Conservation (phyloP, 176 grass and related monocot species). For the Urochloa ruziziensis region DNA sequence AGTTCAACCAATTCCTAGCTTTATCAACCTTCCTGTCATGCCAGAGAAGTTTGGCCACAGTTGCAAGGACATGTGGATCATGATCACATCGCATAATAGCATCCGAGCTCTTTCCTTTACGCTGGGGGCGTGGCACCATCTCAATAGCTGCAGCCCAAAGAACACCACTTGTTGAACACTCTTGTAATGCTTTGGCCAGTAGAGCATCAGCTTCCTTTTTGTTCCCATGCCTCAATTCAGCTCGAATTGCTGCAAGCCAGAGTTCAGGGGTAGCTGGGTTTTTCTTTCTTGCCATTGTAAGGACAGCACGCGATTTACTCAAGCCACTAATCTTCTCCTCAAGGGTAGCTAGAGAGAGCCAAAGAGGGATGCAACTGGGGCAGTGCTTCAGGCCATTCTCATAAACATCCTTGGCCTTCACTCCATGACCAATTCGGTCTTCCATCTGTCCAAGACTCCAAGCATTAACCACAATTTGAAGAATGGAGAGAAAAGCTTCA, state of each 20-base stretch:
- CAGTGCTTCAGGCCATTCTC: conserved; percentile 79
- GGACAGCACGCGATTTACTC: conserved; percentile 85
- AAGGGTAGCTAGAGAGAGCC: conserved; percentile 80
- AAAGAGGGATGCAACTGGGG: conserved; percentile 69
- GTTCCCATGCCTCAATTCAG: conserved; percentile 70
- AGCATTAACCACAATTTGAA: conserved; percentile 96
- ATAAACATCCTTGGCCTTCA: conserved; percentile 68
- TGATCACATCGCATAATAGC: conserved; percentile 74
- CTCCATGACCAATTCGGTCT: conserved; percentile 54
- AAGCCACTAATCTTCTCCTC: conserved; percentile 82
- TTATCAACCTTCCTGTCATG: conserved; percentile 89
- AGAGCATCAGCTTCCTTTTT: conserved; percentile 84
- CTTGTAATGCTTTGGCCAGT: conserved; percentile 84
- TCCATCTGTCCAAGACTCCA: conserved; percentile 93
- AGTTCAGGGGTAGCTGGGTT: conserved; percentile 85
- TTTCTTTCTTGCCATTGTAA: conserved; percentile 87
- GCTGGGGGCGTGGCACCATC: conserved; percentile 75
- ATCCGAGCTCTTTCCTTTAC: conserved; percentile 75
- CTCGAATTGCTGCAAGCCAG: conserved; percentile 82
- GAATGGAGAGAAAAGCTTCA: conserved; percentile 76
- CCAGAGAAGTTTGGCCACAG: conserved; percentile 89
- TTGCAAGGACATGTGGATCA: conserved; percentile 79
- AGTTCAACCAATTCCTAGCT: conserved; percentile 82
- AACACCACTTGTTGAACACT: conserved; percentile 83
- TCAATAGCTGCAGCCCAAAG: conserved; percentile 88